Evolutionary conservation across 179 eudicot species (phyloP).

Genomic region (Spergularia azorica): DNA sequence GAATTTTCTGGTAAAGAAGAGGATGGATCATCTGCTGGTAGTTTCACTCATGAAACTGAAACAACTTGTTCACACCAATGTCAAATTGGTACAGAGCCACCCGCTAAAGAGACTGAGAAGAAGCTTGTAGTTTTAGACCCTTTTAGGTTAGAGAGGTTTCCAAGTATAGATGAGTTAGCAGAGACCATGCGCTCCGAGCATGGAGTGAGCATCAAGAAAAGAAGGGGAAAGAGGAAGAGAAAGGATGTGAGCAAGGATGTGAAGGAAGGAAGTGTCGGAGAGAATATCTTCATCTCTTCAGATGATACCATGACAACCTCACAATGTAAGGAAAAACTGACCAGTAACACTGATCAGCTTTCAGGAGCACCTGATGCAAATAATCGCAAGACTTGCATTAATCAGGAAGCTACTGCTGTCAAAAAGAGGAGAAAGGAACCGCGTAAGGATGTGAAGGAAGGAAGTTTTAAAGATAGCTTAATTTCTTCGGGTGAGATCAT

Average conservation of each 20-base stretch:
- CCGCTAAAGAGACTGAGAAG: slow-evolving; percentile 29
- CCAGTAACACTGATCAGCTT: slow-evolving; percentile 25
- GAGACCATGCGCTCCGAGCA: slow-evolving; percentile 36
- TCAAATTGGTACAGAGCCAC: slow-evolving; percentile 29
- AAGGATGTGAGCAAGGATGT: slow-evolving; percentile 50
- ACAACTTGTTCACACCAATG: slow-evolving; percentile 39
- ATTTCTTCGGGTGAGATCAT: slow-evolving; percentile 39
- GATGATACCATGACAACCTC: slow-evolving; percentile 28
- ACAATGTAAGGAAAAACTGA: slow-evolving; percentile 34
- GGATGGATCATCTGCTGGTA: slow-evolving; percentile 73
- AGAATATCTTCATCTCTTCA: slow-evolving; percentile 54
- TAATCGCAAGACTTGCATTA: neutral
- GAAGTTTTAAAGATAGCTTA: slow-evolving; percentile 48
- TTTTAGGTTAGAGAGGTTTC: slow-evolving; percentile 40
- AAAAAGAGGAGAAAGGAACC: slow-evolving; percentile 66
- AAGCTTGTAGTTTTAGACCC: slow-evolving; percentile 32
- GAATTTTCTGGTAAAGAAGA: slow-evolving; percentile 58
- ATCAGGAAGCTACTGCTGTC: neutral
- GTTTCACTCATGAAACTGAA: slow-evolving; percentile 62
- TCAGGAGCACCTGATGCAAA: neutral
- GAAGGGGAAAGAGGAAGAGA: slow-evolving; percentile 81
- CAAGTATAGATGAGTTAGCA: slow-evolving; percentile 30
- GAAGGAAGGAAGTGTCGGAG: slow-evolving; percentile 61
- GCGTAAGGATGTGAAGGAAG: slow-evolving; percentile 49
- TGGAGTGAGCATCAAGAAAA: slow-evolving; percentile 50